Conservation (phyloP, 768 basidiomycete genomes). For the Trichaptum fuscoviolaceum region DNA sequence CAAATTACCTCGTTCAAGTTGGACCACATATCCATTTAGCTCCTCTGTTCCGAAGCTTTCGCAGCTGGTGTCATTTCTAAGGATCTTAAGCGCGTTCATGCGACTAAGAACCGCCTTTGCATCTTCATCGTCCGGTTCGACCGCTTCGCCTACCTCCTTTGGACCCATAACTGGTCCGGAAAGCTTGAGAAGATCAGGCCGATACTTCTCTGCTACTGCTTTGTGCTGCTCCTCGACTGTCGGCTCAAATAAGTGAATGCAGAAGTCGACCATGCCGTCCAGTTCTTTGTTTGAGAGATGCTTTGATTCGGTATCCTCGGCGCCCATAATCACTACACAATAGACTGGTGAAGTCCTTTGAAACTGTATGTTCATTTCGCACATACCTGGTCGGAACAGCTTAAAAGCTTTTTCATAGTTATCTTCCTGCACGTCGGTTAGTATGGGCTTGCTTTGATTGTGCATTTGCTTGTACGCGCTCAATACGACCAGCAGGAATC, state of each 20-base stretch:
- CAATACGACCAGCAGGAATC: slow-evolving; percentile 60
- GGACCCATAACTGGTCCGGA: neutral
- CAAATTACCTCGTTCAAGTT: slow-evolving; percentile 1
- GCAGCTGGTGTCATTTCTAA: too few species aligned
- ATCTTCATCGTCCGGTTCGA: neutral
- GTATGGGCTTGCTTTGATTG: slow-evolving; percentile 47
- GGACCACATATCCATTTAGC: neutral
- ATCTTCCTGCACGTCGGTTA: slow-evolving; percentile 61
- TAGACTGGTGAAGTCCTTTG: too few species aligned
- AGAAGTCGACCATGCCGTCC: slow-evolving; percentile 18
- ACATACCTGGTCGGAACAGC: slow-evolving; percentile 46
- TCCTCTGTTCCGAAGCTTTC: slow-evolving; percentile 1
- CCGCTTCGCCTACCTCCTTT: neutral
- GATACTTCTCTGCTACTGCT: neutral
- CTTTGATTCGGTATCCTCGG: slow-evolving; percentile 15
- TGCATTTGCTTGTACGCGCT: slow-evolving; percentile 72
- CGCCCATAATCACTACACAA: slow-evolving; percentile 17
- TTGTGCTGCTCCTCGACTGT: slow-evolving; percentile 13
- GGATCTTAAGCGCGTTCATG: neutral
- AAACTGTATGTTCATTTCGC: too few species aligned
- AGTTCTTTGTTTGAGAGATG: slow-evolving; percentile 7
- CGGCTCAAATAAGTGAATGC: slow-evolving; percentile 15
- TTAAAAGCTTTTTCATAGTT: slow-evolving; percentile 67
- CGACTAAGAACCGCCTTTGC: neutral
- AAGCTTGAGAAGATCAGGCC: too few species aligned